phyloP scores from a whole-genome alignment of 139 green algal genomes.

The Tetradesmus obliquus region DNA sequence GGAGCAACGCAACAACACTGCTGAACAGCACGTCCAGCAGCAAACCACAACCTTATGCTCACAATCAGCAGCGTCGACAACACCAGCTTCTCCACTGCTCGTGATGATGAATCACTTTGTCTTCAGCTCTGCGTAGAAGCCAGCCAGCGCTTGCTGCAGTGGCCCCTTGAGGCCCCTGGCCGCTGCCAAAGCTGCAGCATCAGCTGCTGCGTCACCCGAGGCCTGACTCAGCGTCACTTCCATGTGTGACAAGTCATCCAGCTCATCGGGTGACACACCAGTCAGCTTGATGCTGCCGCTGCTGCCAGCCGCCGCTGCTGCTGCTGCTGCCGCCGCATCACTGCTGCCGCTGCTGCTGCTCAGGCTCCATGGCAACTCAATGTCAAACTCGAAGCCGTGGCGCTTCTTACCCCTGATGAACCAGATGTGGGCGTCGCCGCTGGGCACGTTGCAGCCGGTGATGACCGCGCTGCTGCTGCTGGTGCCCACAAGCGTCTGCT shows the following conservation, averaged over 20 bases:
- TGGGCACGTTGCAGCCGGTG: not conserved
- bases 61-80: no score
- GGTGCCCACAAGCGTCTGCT: constrained; percentile 4
- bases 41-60: no score
- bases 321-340: not conserved
- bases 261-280: constrained; percentile 39
- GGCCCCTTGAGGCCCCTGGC: constrained; percentile 8
- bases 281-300: constrained; percentile 34
- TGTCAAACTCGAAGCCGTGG: constrained; percentile 48
- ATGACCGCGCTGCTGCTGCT: not conserved
- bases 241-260: constrained; percentile 44
- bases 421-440: constrained; percentile 41
- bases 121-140: constrained; percentile 38
- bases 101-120: not conserved
- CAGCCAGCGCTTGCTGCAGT: not conserved
- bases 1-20: no score
- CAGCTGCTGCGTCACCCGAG: not conserved
- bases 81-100: no score
- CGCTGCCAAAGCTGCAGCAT: not conserved
- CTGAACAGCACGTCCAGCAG: no score
- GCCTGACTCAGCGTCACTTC: constrained; percentile 9
- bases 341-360: not conserved
- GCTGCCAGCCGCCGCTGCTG: not conserved
- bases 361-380: constrained; percentile 3
- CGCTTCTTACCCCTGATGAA: constrained; percentile 59